Evolutionary conservation across 2,329 filamentous ascomycete species (phyloP).

Genomic region (Monosporascus sp.): DNA sequence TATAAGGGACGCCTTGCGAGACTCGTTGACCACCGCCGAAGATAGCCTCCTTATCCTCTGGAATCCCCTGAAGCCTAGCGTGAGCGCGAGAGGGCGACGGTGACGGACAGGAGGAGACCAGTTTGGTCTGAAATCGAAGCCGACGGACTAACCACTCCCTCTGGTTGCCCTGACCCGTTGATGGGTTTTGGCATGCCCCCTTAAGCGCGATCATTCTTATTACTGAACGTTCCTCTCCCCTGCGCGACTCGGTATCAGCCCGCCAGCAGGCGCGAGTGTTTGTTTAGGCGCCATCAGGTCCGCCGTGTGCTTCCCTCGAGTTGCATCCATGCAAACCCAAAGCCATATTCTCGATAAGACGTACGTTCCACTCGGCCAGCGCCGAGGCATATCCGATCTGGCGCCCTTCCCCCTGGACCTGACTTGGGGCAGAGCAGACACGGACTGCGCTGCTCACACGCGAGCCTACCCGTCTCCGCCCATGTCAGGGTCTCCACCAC

Average conservation of each 20-base stretch:
- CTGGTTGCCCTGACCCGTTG: background rate
- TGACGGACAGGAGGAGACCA: background rate
- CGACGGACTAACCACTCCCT: background rate
- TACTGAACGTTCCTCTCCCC: slow-evolving; percentile 11
- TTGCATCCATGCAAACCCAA: slow-evolving; percentile 50
- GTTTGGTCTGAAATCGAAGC: background rate
- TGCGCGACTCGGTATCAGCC: slow-evolving; percentile 11
- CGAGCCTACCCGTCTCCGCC: slow-evolving; percentile 66
- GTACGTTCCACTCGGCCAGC: slow-evolving; percentile 48
- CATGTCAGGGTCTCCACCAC: slow-evolving; percentile 65
- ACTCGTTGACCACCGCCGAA: slow-evolving; percentile 6
- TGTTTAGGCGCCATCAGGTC: slow-evolving; percentile 18
- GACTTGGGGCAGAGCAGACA: slow-evolving; percentile 51
- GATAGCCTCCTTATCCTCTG: slow-evolving; percentile 4
- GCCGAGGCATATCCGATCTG: slow-evolving; percentile 51
- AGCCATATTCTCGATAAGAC: slow-evolving; percentile 38
- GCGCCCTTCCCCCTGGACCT: slow-evolving; percentile 50
- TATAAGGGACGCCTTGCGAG: slow-evolving; percentile 16
- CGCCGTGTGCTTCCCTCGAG: slow-evolving; percentile 19
- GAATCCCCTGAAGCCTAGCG: slow-evolving; percentile 3
- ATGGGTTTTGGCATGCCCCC: no score
- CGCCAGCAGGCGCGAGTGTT: slow-evolving; percentile 18
- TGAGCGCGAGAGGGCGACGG: slow-evolving; percentile 3
- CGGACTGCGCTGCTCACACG: slow-evolving; percentile 46
- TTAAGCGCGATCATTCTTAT: slow-evolving; percentile 7